Percentiles rank a stretch among this genome's conserved stretches.
Evolutionary conservation across 495 filamentous ascomycete genomes (phyloP).

Genomic region (Penicillium daleae): DNA sequence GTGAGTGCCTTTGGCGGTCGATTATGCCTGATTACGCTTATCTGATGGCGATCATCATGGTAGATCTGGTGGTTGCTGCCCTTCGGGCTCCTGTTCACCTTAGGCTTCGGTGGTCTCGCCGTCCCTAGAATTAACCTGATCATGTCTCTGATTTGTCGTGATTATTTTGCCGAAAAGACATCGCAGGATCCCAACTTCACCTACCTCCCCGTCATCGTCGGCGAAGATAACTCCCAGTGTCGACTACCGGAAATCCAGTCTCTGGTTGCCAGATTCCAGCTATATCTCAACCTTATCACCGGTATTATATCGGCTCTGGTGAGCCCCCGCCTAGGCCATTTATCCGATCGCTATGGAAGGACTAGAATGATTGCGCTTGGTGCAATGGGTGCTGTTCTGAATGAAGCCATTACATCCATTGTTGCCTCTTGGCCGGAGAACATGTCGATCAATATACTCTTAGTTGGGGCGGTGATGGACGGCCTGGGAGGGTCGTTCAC

Average conservation of each 20-base stretch:
- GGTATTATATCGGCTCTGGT: constrained; percentile 75
- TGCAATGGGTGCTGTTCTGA: constrained; percentile 66
- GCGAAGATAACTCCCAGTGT: constrained; percentile 73
- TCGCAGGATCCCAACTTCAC: constrained; percentile 59
- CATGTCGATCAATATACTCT: constrained; percentile 71
- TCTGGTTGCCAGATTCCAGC: constrained; percentile 73
- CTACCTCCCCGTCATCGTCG: constrained; percentile 66
- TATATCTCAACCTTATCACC: constrained; percentile 70
- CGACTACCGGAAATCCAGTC: constrained; percentile 71
- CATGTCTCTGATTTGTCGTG: constrained; percentile 75
- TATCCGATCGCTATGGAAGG: constrained; percentile 89
- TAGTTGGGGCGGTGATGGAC: constrained; percentile 75
- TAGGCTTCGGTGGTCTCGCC: constrained; percentile 81
- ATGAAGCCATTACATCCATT: constrained; percentile 75
- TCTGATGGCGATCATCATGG: constrained; percentile 11
- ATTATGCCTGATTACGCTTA: constrained; percentile 5
- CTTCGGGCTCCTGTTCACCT: constrained; percentile 73
- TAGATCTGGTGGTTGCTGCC: constrained; percentile 86
- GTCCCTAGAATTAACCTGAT: constrained; percentile 84
- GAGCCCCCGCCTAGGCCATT: constrained; percentile 77
- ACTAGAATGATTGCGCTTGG: constrained; percentile 69
- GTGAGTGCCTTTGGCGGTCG: constrained; percentile 24
- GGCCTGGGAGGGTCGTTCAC: constrained; percentile 88
- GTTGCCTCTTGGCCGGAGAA: constrained; percentile 73
- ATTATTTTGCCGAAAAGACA: constrained; percentile 70